Evolutionary conservation across 306 rosid species (phyloP).

Genomic region (Lotus japonicus): DNA sequence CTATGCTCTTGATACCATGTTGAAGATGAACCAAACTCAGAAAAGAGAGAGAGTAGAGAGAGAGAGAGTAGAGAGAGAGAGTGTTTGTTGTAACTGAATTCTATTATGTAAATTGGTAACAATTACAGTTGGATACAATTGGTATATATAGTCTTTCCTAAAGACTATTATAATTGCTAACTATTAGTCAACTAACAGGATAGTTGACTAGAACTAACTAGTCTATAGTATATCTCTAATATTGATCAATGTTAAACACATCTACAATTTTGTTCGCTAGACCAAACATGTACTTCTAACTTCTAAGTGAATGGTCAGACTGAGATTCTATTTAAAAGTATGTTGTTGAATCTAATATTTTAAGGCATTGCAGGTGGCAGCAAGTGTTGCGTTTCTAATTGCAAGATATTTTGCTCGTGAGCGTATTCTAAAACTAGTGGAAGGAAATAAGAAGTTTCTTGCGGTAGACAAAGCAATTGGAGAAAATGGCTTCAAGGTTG

Average conservation of each 20-base stretch:
- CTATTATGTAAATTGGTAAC: too few relatives aligned
- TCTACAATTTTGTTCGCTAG: slow-evolving; percentile 4
- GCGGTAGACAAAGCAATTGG: slow-evolving; percentile 98
- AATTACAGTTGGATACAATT: too few relatives aligned
- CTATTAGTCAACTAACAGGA: too few relatives aligned
- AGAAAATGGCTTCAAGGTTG: slow-evolving; percentile 87
- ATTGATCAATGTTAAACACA: not conserved
- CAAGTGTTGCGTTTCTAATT: slow-evolving; percentile 85
- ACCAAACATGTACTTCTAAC: not conserved
- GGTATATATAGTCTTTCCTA: too few relatives aligned
- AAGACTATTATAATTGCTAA: too few relatives aligned
- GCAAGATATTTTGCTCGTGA: slow-evolving; percentile 98
- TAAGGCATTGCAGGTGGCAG: slow-evolving; percentile 70
- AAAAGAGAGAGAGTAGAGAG: too few relatives aligned
- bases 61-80: too few relatives aligned
- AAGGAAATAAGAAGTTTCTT: slow-evolving; percentile 91
- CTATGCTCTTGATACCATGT: too few relatives aligned
- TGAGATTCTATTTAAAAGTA: not conserved
- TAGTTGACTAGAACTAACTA: too few relatives aligned
- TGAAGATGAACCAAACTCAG: too few relatives aligned
- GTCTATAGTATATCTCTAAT: too few relatives aligned
- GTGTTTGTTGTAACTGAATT: too few relatives aligned
- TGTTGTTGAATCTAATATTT: slow-evolving; percentile 14
- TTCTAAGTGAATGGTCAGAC: not conserved
- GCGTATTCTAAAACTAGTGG: slow-evolving; percentile 84